Percentiles rank a stretch among this genome's conserved stretches.
Conservation (phyloP, 2,329 filamentous ascomycete genomes). For the Cladobotryum mycophilum region DNA sequence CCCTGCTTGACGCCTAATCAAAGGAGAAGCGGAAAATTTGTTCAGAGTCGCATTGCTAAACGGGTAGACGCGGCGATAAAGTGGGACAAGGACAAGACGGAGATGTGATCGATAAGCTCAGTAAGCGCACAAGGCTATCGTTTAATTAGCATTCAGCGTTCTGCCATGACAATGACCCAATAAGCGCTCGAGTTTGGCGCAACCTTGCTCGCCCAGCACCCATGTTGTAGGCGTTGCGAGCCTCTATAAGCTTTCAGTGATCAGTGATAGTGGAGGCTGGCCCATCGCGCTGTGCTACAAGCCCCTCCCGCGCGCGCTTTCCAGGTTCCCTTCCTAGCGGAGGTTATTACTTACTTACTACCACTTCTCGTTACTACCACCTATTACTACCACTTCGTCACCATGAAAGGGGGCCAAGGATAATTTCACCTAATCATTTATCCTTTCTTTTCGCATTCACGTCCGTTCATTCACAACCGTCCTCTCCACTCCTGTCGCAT, state of each 20-base stretch:
- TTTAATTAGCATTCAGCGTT: background rate
- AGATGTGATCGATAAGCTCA: slow-evolving; percentile 4
- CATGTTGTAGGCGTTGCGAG: background rate
- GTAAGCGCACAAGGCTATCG: background rate
- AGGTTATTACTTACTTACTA: background rate
- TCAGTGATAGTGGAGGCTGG: too few relatives aligned
- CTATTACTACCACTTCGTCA: background rate
- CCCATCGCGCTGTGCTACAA: slow-evolving; percentile 3
- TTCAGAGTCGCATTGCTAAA: too few relatives aligned
- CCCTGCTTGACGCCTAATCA: too few relatives aligned
- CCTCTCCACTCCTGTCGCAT: background rate
- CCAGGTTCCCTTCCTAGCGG: slow-evolving; percentile 5
- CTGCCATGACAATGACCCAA: background rate
- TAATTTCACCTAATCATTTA: background rate
- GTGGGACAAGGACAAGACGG: slow-evolving; percentile 6
- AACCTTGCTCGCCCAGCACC: slow-evolving; percentile 5
- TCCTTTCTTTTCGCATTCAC: slow-evolving; percentile 3
- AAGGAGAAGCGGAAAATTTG: too few relatives aligned
- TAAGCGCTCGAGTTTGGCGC: slow-evolving; percentile 4
- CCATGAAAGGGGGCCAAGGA: too few relatives aligned
- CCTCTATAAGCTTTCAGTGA: background rate
- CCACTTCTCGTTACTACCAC: background rate
- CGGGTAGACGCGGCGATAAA: slow-evolving; percentile 1
- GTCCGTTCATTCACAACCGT: background rate
- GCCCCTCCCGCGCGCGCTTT: slow-evolving; percentile 12